phyloP scores from a whole-genome alignment of 2,329 filamentous ascomycete species.

The Simplicillium aogashimaense region DNA sequence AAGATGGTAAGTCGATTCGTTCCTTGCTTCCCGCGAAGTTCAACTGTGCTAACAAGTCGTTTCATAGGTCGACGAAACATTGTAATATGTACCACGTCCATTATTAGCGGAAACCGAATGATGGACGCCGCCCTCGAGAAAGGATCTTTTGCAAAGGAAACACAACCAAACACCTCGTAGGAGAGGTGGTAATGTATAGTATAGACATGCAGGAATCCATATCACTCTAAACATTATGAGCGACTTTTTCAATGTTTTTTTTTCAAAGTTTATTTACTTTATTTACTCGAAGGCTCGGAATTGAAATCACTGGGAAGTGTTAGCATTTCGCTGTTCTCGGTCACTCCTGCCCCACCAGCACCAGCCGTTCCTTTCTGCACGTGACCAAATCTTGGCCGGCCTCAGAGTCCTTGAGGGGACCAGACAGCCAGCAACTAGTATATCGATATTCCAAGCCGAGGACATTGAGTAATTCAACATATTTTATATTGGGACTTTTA shows the following conservation, averaged over 20 bases:
- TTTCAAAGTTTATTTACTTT: no score
- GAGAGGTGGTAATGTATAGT: background rate
- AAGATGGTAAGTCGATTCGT: constrained; percentile 55
- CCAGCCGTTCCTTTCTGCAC: background rate
- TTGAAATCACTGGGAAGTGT: no score
- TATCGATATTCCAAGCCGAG: background rate
- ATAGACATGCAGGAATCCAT: background rate
- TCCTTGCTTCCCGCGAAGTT: no score
- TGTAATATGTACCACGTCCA: constrained; percentile 84
- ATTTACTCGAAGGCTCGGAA: no score
- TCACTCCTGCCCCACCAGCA: background rate
- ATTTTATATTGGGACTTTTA: constrained; percentile 5
- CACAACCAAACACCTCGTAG: constrained; percentile 11
- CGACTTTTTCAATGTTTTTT: no score
- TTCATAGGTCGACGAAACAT: constrained; percentile 62
- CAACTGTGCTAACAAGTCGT: constrained; percentile 5
- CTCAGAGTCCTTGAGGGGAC: background rate
- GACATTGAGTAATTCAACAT: background rate
- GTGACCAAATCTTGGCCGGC: constrained; percentile 7
- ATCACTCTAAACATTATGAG: no score
- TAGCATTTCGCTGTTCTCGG: no score
- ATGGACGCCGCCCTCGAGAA: constrained; percentile 79
- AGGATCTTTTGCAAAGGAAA: constrained; percentile 45
- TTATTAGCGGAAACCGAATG: constrained; percentile 82
- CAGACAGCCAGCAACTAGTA: background rate